A percentile compares a stretch with the other conserved stretches of the same genome.
Evolutionary conservation across 257 asterid species (phyloP).

Genomic region (Knoxia roxburghii): DNA sequence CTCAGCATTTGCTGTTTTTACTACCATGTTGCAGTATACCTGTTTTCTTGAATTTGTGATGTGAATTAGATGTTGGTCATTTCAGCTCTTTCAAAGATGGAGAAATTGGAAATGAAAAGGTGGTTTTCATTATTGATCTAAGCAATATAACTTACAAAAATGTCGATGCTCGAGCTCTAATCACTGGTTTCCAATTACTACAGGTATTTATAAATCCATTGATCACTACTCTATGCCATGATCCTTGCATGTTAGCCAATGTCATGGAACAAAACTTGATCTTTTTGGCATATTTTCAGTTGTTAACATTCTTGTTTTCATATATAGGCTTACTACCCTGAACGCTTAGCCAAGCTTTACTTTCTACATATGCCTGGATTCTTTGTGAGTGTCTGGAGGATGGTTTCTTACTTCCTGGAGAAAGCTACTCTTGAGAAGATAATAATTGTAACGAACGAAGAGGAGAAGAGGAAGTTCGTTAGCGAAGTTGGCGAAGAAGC

Average conservation of each 20-base stretch:
- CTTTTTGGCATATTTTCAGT: not conserved
- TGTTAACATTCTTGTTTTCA: not conserved
- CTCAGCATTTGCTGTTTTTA: too few species aligned
- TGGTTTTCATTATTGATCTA: slow-evolving; percentile 32
- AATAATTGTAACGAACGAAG: slow-evolving; percentile 55
- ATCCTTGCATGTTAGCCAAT: not conserved
- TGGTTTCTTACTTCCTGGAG: slow-evolving; percentile 61
- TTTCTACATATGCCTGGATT: slow-evolving; percentile 64
- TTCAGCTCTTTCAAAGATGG: slow-evolving; percentile 53
- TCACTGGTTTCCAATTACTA: slow-evolving; percentile 30
- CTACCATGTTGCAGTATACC: too few species aligned
- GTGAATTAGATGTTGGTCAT: slow-evolving; percentile 13
- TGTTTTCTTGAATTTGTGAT: slow-evolving; percentile 12
- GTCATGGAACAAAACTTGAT: not conserved
- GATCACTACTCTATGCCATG: too few species aligned
- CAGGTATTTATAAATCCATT: slow-evolving; percentile 38
- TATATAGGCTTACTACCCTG: slow-evolving; percentile 65
- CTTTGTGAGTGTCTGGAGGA: slow-evolving; percentile 63
- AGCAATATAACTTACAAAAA: slow-evolving; percentile 7
- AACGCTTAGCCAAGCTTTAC: slow-evolving; percentile 60
- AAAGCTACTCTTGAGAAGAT: slow-evolving; percentile 69
- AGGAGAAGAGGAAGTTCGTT: slow-evolving; percentile 37
- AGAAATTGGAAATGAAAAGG: slow-evolving; percentile 64
- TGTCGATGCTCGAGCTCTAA: slow-evolving; percentile 5
- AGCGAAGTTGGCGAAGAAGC: slow-evolving; percentile 52